Percentiles rank a stretch among this genome's conserved stretches.
Conservation (phyloP, 345 rosid species). For the Anacardium occidentale region DNA sequence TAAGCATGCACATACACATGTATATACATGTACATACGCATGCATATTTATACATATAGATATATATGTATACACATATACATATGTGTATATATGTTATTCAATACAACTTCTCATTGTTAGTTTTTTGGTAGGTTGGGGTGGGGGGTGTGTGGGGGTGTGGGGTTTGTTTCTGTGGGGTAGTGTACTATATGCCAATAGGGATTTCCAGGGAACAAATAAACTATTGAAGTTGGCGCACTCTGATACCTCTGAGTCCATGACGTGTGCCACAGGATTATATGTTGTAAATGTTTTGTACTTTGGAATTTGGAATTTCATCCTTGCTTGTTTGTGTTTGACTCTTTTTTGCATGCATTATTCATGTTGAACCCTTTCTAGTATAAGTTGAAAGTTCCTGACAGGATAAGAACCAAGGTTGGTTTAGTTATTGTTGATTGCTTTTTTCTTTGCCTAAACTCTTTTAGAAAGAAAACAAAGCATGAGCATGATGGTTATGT, state of each 20-base stretch:
- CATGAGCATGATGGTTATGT: slow-evolving; percentile 11
- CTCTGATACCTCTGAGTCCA: background rate
- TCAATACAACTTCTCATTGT: too few relatives aligned
- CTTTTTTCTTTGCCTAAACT: background rate
- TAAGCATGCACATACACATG: too few relatives aligned
- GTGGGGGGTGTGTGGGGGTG: too few relatives aligned
- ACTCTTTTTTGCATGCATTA: background rate
- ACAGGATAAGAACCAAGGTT: background rate
- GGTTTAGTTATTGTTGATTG: background rate
- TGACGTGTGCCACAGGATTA: background rate
- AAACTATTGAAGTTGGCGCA: background rate
- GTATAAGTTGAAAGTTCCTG: background rate
- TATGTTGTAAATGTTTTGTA: background rate
- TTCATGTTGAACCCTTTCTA: background rate
- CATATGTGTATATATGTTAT: too few relatives aligned
- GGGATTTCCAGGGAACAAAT: background rate
- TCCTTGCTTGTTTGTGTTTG: background rate
- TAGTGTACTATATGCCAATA: background rate
- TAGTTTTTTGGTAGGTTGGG: too few relatives aligned
- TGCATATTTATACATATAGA: too few relatives aligned
- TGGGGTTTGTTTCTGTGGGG: too few relatives aligned
- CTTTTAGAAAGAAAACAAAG: background rate
- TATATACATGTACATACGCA: too few relatives aligned
- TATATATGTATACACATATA: too few relatives aligned
- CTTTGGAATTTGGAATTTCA: background rate